Evolutionary conservation across 2,329 filamentous ascomycete species (phyloP), one percentile per base, ranked within the genome.

Genomic region (Exophiala bonariae): DNA sequence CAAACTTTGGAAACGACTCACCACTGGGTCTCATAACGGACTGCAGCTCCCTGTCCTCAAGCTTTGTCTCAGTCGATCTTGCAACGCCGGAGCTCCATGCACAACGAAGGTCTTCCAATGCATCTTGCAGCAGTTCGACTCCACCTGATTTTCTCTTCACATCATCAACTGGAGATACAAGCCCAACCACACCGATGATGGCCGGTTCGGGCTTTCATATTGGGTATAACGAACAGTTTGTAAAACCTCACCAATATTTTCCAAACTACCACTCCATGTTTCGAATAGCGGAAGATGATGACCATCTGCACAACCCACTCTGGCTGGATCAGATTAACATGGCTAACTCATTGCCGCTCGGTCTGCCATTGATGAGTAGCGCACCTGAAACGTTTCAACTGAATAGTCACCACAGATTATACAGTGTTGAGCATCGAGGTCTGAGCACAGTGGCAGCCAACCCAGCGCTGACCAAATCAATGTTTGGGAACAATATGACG

Each of bases 391-490:
- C 42, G 30, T 31, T 44, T 19, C 28, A 38, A 39, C 13, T 36
- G n/a, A 41, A 41, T 8, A 28, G 16, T 11, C 16, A 36, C 31
- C 38, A 47, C 34, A 23, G 36, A 10, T 30, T 47, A 3, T 47
- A 44, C 20, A 37, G 41, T 8, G 23, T 22, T 5, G 41, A 36
- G 20, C 17, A 26, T 8, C 39, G 28, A 4, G 38, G 48, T 11
- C 14, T 49, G 18, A 47, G 31, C 20, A 34, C 43, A 10, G 35
- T 31, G 10, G 42, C 43, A 34, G 42, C 47, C 14, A 56, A 59
- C 34, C 52, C 51, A 26, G 32, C 54, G 4, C 48, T 59, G 41
- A 57, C 57, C 28, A 49, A 51, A 37, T 45, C 50, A 10, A 57
- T 58, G 3, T 59, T 59, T 40, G 40, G 33, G 7, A 26, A 11